These are phyloP conservation scores for Evernia prunastri DNA, from an alignment of 495 filamentous ascomycete species.

Conservation along the genomic window DNA sequence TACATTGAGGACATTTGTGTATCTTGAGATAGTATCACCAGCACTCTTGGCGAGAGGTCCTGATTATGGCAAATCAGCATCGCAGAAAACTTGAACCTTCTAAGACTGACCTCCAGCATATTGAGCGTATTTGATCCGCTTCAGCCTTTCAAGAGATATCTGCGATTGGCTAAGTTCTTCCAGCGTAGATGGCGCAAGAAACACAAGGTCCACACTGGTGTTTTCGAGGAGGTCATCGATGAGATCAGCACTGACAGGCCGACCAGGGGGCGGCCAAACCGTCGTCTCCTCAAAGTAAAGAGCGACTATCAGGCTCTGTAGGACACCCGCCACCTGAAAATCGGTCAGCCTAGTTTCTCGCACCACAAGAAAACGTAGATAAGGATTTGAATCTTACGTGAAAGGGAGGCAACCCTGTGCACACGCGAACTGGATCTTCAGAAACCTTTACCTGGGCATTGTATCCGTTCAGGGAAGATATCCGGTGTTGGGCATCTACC, in stretches of 20 bases:
- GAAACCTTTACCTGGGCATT: background rate
- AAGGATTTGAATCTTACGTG: background rate
- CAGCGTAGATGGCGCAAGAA: background rate
- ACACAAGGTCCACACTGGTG: background rate
- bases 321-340: background rate
- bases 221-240: background rate
- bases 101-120: background rate
- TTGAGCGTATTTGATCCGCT: background rate
- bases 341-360: background rate
- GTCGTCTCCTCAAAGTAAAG: background rate
- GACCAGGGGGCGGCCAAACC: background rate
- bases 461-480: slow-evolving; percentile 19
- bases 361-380: background rate
- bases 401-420: background rate
- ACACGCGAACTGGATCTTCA: background rate
- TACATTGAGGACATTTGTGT: slow-evolving; percentile 14
- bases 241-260: background rate
- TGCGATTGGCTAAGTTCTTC: background rate
- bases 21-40: slow-evolving; percentile 14
- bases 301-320: background rate
- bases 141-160: background rate
- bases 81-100: background rate
- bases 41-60: slow-evolving; percentile 16
- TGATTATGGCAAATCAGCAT: background rate
- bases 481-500: slow-evolving; percentile 27